Percentiles rank a stretch among this genome's conserved stretches.
phyloP scores from a whole-genome alignment of 2,329 filamentous ascomycete species.

The Beauveria pseudobassiana region DNA sequence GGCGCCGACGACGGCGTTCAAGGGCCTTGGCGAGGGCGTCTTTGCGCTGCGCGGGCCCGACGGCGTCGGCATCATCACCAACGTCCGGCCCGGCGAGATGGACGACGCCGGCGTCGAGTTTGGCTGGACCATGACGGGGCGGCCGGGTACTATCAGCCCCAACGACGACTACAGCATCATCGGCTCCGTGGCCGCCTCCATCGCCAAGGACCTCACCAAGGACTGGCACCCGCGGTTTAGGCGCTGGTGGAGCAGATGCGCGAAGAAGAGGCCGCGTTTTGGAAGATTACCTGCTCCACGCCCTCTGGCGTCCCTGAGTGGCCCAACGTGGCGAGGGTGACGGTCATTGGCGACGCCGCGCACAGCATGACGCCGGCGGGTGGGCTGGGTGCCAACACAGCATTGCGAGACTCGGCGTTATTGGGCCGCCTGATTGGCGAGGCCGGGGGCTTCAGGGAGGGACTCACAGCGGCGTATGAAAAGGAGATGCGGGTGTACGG shows the following conservation, averaged over 20 bases:
- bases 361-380: slow-evolving; percentile 53
- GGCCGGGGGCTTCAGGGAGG: slow-evolving; percentile 45
- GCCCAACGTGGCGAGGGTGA: slow-evolving; percentile 50
- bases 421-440: slow-evolving; percentile 44
- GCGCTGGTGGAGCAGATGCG: slow-evolving; percentile 52
- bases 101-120: slow-evolving; percentile 49
- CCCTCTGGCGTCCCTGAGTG: slow-evolving; percentile 53
- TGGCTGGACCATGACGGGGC: slow-evolving; percentile 56
- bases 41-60: slow-evolving; percentile 36
- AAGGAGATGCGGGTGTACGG: slow-evolving; percentile 54
- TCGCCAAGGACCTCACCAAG: slow-evolving; percentile 46
- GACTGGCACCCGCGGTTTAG: slow-evolving; percentile 50
- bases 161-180: slow-evolving; percentile 54
- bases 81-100: slow-evolving; percentile 53
- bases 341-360: slow-evolving; percentile 50
- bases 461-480: slow-evolving; percentile 50
- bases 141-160: slow-evolving; percentile 48
- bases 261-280: slow-evolving; percentile 51
- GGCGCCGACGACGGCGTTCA: slow-evolving; percentile 54
- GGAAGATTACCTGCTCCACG: slow-evolving; percentile 58
- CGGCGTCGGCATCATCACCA: slow-evolving; percentile 54
- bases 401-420: slow-evolving; percentile 46
- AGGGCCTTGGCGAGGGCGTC: slow-evolving; percentile 55
- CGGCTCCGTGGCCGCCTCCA: slow-evolving; percentile 46
- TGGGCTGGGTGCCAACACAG: slow-evolving; percentile 51